These are phyloP conservation scores for Fraxinus excelsior DNA, from an alignment of 257 asterid species.

Conservation along the genomic window DNA sequence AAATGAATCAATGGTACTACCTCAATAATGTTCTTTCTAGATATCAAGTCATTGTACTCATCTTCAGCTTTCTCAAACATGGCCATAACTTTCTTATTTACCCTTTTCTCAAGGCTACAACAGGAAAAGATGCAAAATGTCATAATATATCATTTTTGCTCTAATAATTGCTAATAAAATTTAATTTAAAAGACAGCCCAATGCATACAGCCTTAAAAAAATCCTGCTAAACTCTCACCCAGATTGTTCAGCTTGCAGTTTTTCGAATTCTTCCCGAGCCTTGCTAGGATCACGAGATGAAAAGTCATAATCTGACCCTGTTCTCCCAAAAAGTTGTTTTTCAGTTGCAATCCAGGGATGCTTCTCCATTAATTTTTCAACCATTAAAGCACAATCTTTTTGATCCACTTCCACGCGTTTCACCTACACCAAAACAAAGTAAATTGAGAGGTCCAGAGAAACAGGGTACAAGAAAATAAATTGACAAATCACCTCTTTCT, in stretches of 20 bases:
- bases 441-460: constrained; percentile 7
- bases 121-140: constrained; percentile 27
- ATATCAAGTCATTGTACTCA: constrained; percentile 87
- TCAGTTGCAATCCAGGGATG: constrained; percentile 94
- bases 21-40: constrained; percentile 95
- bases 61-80: constrained; percentile 99
- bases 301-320: constrained; percentile 95
- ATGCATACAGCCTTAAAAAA: constrained; percentile 6
- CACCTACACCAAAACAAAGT: constrained; percentile 45
- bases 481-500: constrained; percentile 70
- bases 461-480: constrained; percentile 21
- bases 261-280: constrained; percentile 70
- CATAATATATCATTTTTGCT: constrained; percentile 14
- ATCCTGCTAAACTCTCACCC: constrained; percentile 56
- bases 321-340: constrained; percentile 91
- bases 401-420: constrained; percentile 93
- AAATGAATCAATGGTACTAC: constrained; percentile 40
- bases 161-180: too few relatives aligned
- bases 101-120: constrained; percentile 95
- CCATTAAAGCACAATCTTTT: constrained; percentile 76
- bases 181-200: background rate
- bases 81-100: constrained; percentile 95
- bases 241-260: constrained; percentile 81
- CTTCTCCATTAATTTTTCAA: constrained; percentile 85
- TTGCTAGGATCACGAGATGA: constrained; percentile 70